Base-by-base conservation (phyloP, 2,329 filamentous ascomycete species). In the Colletotrichum gigasporum region DNA sequence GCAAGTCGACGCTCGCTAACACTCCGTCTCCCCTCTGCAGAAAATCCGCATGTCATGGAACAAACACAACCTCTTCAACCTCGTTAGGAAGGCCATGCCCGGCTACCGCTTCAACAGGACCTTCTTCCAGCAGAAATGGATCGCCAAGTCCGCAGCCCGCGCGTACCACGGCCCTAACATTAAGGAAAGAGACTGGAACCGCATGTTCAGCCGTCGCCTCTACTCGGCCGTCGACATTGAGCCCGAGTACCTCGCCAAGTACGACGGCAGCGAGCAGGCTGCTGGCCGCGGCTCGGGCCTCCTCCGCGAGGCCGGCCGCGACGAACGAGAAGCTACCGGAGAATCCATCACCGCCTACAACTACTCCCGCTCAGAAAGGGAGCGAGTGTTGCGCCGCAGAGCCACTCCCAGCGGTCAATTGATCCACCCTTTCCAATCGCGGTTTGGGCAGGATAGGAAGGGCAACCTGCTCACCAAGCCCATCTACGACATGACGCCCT, bases 81-180 rank as follows among this genome's bases (percentile, higher is more conserved):
- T 99, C 69, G 81, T 83, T 52, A 85, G 86, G 69, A 73, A 87
- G 32, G 79, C 72, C 42, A 73, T 77, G 2, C 86, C 85, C 16
- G 74, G 71, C 14, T 78, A 81, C 63, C 73, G 69, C 18, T 72
- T 75, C 14, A 70, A 70, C 52, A 79, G 81, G 67, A 97, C 94
- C 44, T 96, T 96, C 81, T 99, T 97, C 86, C 95, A 98, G 84
- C 95, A 98, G 80, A 99, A 99, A 90, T 99, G 95, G 95, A 79
- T 81, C 2, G 92, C 95, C 72, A 99, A 99, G 80, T 89, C 94
- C 20, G 78, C 90, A 68, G 88, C 93, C 41, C 90, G 96, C 70
- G 90, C 86, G 68, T 99, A 98, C 79, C 96, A 99, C 81, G 96
- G 95, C 78, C 95, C 97, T 76, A 93, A 97, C 75, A 90, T 99